Base-by-base conservation (phyloP, 148 eudicot genomes). In the Rheum nobile region DNA sequence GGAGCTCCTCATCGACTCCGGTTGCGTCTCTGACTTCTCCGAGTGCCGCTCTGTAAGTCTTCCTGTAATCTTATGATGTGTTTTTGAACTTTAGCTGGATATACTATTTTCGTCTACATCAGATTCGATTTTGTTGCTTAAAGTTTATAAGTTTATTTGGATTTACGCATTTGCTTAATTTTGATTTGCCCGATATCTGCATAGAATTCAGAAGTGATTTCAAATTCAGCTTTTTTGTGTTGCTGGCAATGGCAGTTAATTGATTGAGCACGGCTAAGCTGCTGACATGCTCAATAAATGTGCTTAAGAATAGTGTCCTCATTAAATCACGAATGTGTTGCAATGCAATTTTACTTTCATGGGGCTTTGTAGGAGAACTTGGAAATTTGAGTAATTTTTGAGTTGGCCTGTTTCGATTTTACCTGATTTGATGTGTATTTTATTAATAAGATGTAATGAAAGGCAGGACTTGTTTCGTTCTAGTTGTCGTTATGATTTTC, bases 1-100 rank as follows among this genome's bases (percentile, higher is more conserved):
- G 2, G 97, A 96, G 67, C 95, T 96, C 52, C 88, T 96, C 24
- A 83, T 96, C 70, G 95, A 88, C 72, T 85, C 87, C 43, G 96
- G 95, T 11, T 90, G 96, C 77, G 97, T 92, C 72, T 28, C 80
- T 72, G 96, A 96, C 65, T 44, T 57, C 63, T 72, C 89, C 67
- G 96, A 92, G 68, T 96, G 99, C 68, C 99, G 89, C 48, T 35
- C 79, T 72, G 97, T 94, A 77, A 26, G 75, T 46, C 1, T 39
- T 26, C 14, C 32, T 21, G 32, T 12, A 41, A 10, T 71, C 19
- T 41, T 61, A 13, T 16, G 5, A 61, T n/a, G 21, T 4, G 24
- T 8, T 11, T 7, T 16, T 69, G 47, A 19, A 38, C 7, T 69
- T 29, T n/a, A 71, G 48, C 50, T 43, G 28, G 29, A 68, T 16